Base-by-base conservation (phyloP, 768 basidiomycete genomes). In the Tricholoma matsutake region DNA sequence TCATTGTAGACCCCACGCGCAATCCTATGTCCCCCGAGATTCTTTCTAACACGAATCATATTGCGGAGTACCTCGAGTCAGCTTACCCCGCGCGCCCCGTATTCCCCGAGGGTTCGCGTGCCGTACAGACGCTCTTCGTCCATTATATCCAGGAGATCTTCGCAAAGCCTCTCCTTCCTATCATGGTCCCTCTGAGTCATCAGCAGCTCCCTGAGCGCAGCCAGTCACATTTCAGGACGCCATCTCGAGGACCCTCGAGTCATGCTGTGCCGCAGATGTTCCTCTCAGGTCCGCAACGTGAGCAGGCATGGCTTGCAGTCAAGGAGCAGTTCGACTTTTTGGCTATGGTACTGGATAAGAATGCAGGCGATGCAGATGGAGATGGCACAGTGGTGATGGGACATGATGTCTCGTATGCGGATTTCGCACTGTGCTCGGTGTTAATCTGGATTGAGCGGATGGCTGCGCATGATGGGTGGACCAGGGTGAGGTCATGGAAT, bases 371-470 rank as follows among this genome's bases (percentile, higher is more conserved):
- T 56, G 83, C 84, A 4, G 87, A 89, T 57, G 83, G 85, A 3
- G 85, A 88, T 63, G 86, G 86, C 2, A 74, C 83, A 9, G 86
- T 89, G 34, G 83, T 75, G 14, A 85, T 85, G 80, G 89, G 89
- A 3, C 75, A 79, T 35, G 85, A 88, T 18, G 78, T 90, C 54
- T 84, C 83, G 9, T 89, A 90, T 64, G 87, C 87, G 1, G 89
- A 91, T 65, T 91, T 91, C 68, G 84, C 87, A 4, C 72, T 92
- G 20, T 89, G 87, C 64, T 83, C 89, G 0, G 81, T 88, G 16
- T 72, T 91, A 43, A 81, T 91, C 51, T 92, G 88, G 88, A 86
- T 91, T 43, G 85, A 90, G 69, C 78, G 83, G 53, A 83, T 91
- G 68, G 83, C 87, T 3, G 81, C 86, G n/a, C 84, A 87, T 59